Evolutionary conservation across 75 land plant species (phyloP), one percentile per base, ranked within the genome.

Genomic region (Picea glauca): DNA sequence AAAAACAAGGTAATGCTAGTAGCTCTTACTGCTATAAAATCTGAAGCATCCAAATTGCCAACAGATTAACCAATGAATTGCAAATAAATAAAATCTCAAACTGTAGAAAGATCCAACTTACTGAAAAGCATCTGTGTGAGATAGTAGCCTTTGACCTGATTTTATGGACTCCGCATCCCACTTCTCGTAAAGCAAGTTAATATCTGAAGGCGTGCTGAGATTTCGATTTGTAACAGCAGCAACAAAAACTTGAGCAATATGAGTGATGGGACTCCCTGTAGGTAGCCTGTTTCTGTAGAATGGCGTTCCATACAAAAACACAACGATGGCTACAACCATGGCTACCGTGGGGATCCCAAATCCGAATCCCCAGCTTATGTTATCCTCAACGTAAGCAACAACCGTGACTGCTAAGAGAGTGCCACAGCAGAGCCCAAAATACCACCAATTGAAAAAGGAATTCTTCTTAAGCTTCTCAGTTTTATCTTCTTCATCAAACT

Each of bases 201-300:
- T 26, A 26, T 26, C 26, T 26, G 26, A 46, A 30, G 64, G 78
- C 18, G 59, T 38, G n/a, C 38, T 61, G 12, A 84, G 66, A 14
- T 81, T 80, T 30, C 93, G 73, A 79, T 95, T 93, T 5, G 78
- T 43, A 30, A 84, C 13, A 5, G 98, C 91, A 2, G 91, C 92
- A 3, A 88, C 90, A 21, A 91, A 30, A 13, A 93, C 96, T 60
- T 90, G 90, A 8, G 84, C 64, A 75, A 96, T 83, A 0, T 84
- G 86, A 12, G 87, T 92, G 35, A 96, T 79, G 20, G 96, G 92
- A 83, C 96, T 96, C 35, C 93, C 91, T 1, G 43, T 23, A 12
- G 96, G 86, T n/a, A 21, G 15, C 78, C 85, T 77, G 84, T 80
- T 85, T 1, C 88, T 62, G 65, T 94, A 94, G 74, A 85, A 80